Evolutionary conservation across 129 eudicot species (phyloP).

Genomic region (Pseudognaphalium luteoalbum): DNA sequence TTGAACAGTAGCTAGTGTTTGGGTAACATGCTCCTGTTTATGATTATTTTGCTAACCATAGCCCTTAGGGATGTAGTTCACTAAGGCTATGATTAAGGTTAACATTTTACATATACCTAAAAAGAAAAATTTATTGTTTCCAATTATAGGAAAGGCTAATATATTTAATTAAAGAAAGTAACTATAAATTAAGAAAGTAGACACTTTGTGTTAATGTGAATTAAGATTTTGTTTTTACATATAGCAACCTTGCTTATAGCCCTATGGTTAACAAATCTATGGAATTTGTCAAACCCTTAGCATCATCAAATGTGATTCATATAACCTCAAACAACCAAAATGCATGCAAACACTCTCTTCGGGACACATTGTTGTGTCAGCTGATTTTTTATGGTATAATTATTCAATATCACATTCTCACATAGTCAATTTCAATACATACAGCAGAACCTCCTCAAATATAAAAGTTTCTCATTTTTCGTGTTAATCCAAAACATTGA

Average conservation of each 20-base stretch:
- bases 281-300: background rate
- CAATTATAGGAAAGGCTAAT: background rate
- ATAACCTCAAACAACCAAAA: background rate
- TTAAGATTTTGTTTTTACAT: too few relatives aligned
- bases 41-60: slow-evolving; percentile 6
- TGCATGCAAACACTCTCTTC: background rate
- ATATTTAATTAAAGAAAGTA: too few relatives aligned
- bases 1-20: slow-evolving; percentile 10
- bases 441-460: background rate
- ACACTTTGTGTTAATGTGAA: background rate
- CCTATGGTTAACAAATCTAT: background rate
- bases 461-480: background rate
- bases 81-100: background rate
- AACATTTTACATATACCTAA: too few relatives aligned
- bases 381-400: background rate
- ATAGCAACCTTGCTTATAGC: background rate
- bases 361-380: background rate
- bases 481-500: slow-evolving; percentile 8
- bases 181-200: background rate
- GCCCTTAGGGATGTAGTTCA: background rate
- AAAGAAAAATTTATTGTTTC: background rate
- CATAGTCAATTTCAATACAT: background rate
- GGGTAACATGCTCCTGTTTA: slow-evolving; percentile 13
- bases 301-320: background rate
- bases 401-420: background rate